Conservation (phyloP, 345 rosid species). For the Psidium guajava region DNA sequence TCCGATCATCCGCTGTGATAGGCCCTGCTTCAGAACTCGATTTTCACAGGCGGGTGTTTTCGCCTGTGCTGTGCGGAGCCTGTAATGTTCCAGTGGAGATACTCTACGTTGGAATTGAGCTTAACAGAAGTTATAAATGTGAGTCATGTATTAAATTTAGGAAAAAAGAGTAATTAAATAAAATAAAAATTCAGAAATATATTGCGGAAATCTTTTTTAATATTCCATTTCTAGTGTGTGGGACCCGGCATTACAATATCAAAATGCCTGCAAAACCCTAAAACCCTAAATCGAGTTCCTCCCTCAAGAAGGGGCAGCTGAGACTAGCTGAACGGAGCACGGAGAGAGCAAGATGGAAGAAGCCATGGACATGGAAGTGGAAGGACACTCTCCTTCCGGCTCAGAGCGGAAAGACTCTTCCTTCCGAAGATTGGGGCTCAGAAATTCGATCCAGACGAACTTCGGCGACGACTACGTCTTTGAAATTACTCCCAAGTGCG, state of each 20-base stretch:
- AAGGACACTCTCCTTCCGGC: constrained; percentile 10
- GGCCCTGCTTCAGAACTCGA: background rate
- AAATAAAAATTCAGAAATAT: background rate
- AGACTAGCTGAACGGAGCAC: background rate
- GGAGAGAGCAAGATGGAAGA: background rate
- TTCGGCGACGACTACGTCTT: constrained; percentile 84
- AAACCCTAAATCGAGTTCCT: background rate
- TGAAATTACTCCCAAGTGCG: constrained; percentile 70
- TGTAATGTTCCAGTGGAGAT: background rate
- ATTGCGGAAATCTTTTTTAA: background rate
- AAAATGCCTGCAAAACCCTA: background rate
- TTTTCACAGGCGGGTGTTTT: background rate
- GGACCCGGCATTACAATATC: background rate
- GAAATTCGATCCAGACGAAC: constrained; percentile 69
- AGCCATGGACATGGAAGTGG: constrained; percentile 52
- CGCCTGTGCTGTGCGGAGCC: background rate
- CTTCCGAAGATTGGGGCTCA: constrained; percentile 48
- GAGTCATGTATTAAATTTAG: too few species aligned
- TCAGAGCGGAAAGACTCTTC: background rate
- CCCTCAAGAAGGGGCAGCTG: background rate
- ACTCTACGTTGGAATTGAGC: background rate
- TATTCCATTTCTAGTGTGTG: background rate
- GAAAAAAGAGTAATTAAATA: background rate
- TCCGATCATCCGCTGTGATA: background rate
- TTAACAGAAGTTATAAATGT: background rate